These are phyloP conservation scores for Gloeostereum incarnatum DNA, from an alignment of 768 basidiomycete species.

Conservation along the genomic window DNA sequence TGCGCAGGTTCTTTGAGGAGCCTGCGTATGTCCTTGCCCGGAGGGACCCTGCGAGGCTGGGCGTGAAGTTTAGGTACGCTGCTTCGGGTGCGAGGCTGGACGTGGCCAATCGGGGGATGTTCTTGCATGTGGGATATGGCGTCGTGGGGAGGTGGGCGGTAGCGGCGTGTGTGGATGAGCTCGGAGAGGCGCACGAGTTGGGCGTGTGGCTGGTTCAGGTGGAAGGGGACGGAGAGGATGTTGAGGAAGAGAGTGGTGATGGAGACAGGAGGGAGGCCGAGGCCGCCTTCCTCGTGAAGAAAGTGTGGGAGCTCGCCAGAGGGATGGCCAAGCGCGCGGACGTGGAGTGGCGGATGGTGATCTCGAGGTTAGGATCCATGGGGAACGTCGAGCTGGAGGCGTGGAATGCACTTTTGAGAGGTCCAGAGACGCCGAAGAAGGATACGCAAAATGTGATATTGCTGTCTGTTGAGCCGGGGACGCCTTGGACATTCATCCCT, in stretches of 20 bases:
- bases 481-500: constrained; percentile 50
- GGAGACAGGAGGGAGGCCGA: constrained; percentile 22
- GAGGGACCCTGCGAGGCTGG: no score
- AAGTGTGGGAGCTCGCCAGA: constrained; percentile 64
- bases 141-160: constrained; percentile 72
- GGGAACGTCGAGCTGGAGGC: constrained; percentile 51
- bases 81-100: constrained; percentile 32
- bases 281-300: constrained; percentile 41
- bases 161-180: constrained; percentile 66
- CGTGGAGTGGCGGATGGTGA: constrained; percentile 74
- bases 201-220: constrained; percentile 59
- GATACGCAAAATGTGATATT: constrained; percentile 51
- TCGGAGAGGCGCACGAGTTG: constrained; percentile 66
- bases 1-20: constrained; percentile 48
- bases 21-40: constrained; percentile 59
- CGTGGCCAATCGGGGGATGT: constrained; percentile 44
- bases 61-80: constrained; percentile 29
- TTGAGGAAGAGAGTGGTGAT: constrained; percentile 18
- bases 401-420: constrained; percentile 50
- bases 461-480: constrained; percentile 47
- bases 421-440: constrained; percentile 14
- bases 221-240: constrained; percentile 16
- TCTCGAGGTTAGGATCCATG: constrained; percentile 62
- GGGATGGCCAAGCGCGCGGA: constrained; percentile 55
- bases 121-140: constrained; percentile 73